Evolutionary conservation across 257 asterid genomes (phyloP).

Genomic region (Solanum pinnatisectum): DNA sequence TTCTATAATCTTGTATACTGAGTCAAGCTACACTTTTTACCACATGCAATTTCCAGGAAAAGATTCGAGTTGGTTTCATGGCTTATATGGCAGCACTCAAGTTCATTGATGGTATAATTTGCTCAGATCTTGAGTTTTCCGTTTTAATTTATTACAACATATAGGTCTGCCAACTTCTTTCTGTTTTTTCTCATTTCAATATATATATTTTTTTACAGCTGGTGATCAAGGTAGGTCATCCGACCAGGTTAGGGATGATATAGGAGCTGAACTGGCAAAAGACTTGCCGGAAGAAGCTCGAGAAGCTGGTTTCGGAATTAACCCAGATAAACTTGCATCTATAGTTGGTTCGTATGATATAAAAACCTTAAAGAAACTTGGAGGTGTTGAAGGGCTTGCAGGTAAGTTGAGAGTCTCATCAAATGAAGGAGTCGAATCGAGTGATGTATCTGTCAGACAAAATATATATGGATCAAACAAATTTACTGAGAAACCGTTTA

Average conservation of each 20-base stretch:
- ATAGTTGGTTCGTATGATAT: constrained; percentile 73
- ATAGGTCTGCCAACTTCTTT: background rate
- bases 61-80: constrained; percentile 56
- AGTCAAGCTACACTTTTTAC: background rate
- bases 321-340: constrained; percentile 85
- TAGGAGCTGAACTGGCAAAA: constrained; percentile 30
- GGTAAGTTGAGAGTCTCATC: constrained; percentile 51
- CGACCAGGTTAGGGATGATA: constrained; percentile 16
- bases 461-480: constrained; percentile 58
- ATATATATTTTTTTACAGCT: constrained; percentile 18
- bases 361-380: constrained; percentile 52
- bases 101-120: constrained; percentile 61
- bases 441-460: constrained; percentile 56
- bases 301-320: constrained; percentile 55
- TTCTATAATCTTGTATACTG: background rate
- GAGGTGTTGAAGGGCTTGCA: constrained; percentile 79
- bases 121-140: background rate
- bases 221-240: constrained; percentile 24
- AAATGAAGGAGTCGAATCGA: constrained; percentile 57
- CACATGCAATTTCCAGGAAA: constrained; percentile 45
- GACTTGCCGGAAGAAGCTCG: constrained; percentile 73
- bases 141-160: background rate
- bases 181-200: background rate
- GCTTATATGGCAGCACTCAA: constrained; percentile 81
- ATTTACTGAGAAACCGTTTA: constrained; percentile 79